Evolutionary conservation across 2,329 filamentous ascomycete genomes (phyloP), one percentile per base, ranked within the genome.

Genomic region (Venturia aucupariae): DNA sequence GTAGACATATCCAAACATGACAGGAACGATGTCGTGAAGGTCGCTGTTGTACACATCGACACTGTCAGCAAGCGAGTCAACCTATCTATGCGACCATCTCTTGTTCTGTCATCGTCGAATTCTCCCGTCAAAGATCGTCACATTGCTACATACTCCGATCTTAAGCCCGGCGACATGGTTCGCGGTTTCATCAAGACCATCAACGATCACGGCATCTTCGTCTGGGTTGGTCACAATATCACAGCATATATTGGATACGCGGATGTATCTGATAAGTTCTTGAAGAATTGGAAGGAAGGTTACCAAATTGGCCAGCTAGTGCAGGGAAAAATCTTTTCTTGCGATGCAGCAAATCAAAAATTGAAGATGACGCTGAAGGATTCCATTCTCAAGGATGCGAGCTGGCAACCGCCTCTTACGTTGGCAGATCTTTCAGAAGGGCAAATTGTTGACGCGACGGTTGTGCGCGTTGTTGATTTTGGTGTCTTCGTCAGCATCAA

Each of bases 241-340:
- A 90, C 89, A 61, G 92, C 87, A 0, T 88, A 92, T 71, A 89
- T 96, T 60, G 88, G 90, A 69, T 88, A 97, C 63, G 85, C 89
- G 11, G 92, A 97, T 73, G 82, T 99, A 17, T 96, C 92, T 0
- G 94, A 99, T 73, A 84, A 85, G 8, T 99, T 87, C 74, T 78
- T 99, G 70, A 97, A 97, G 76, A 90, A 97, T 67, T 99, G 94
- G 94, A 95, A 96, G 78, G 85, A 90, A 42, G 81, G 87, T 55
- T 97, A 93, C 77, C 87, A 94, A 70, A 79, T 93, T 60, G 91
- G 96, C 71, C 92, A 97, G 75, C 82, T 99, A 6, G 91, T 99
- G 63, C 91, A 89, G 75, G 94, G 92, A 62, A 90, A 93, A 68
- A 82, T 99, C 66, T 84, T 89, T 59, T 80, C 86, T 2, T 84